Evolutionary conservation across 2,329 filamentous ascomycete species (phyloP), one percentile per base, ranked within the genome.

Genomic region (Penicillium sp.): DNA sequence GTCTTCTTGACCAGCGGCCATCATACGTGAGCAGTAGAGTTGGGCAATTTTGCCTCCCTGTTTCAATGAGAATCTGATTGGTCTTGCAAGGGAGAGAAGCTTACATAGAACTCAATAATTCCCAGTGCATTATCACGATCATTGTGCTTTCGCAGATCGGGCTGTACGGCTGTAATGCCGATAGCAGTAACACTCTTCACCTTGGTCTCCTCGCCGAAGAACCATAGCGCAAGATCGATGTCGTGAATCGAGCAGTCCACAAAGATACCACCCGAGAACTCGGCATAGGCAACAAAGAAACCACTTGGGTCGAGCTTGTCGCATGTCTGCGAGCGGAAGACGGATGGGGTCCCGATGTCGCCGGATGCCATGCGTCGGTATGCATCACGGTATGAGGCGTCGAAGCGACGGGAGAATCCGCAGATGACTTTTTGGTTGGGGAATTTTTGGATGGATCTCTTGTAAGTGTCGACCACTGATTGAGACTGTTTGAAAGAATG

Each of bases 211-310:
- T 82, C 73, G 9, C 83, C 83, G 66, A 87, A 86, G 75, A 84
- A 87, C 84, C 85, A 88, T 2, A 87, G 75, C 0, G 84, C 79
- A 2, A 88, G 79, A 61, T 87, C 85, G 63, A 90, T 89, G 64
- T 90, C 87, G 75, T 90, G 87, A 66, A 90, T 85, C 52, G 83
- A 85, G 75, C 84, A 87, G 76, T 90, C 87, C 55, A 89, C 87
- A 63, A 90, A 90, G 68, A 89, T 88, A 26, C 86, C 86, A 33
- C 87, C 87, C 1, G 78, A 83, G 73, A 84, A 86, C 64, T 85
- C 77, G 14, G 87, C 85, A 71, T 89, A 90, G 22, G 81, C 78
- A 52, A 90, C 86, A 70, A 89, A 90, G 79, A 88, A 89, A 47
- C 86, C 86, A 0, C 79, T 80, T 0, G 85, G 83, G 57, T 88